Conservation (phyloP, 805 yeast genomes). For the Candida pseudoglaebosa region DNA sequence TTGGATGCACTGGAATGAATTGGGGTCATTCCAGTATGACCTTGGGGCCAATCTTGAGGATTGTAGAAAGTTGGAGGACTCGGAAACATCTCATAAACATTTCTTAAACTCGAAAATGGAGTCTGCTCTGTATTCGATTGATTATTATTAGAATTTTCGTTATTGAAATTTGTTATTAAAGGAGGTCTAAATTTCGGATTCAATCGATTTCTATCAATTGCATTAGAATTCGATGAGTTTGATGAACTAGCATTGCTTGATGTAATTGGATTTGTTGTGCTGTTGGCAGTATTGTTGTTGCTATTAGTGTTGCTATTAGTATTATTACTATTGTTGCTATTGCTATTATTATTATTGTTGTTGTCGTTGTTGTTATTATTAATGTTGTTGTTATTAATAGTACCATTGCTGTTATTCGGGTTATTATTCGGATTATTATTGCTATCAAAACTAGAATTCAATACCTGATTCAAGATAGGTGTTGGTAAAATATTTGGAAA, state of each 20-base stretch:
- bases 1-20: constrained; percentile 30
- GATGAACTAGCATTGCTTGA: constrained; percentile 1
- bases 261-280: constrained; percentile 15
- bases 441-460: constrained; percentile 11
- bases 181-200: constrained; percentile 9
- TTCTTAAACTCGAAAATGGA: constrained; percentile 67
- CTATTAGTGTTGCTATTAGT: constrained; percentile 14
- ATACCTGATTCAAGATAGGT: constrained; percentile 32
- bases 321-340: constrained; percentile 9
- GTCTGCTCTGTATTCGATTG: constrained; percentile 53
- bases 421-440: constrained; percentile 18
- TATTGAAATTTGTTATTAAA: constrained; percentile 4
- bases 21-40: constrained; percentile 36
- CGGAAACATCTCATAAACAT: constrained; percentile 69
- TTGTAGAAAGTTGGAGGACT: constrained; percentile 77
- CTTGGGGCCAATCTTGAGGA: constrained; percentile 42
- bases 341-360: constrained; percentile 16
- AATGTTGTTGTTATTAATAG: constrained; percentile 18
- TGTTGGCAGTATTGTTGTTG: constrained; percentile 21
- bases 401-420: constrained; percentile 6
- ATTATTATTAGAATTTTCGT: constrained; percentile 3
- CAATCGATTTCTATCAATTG: constrained; percentile 1
- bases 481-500: constrained; percentile 26
- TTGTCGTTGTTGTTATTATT: constrained; percentile 12
- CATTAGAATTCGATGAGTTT: constrained; percentile 1